Percentiles rank a stretch among this genome's conserved stretches.
phyloP scores from a whole-genome alignment of 768 basidiomycete genomes.

The Lactarius sp. region DNA sequence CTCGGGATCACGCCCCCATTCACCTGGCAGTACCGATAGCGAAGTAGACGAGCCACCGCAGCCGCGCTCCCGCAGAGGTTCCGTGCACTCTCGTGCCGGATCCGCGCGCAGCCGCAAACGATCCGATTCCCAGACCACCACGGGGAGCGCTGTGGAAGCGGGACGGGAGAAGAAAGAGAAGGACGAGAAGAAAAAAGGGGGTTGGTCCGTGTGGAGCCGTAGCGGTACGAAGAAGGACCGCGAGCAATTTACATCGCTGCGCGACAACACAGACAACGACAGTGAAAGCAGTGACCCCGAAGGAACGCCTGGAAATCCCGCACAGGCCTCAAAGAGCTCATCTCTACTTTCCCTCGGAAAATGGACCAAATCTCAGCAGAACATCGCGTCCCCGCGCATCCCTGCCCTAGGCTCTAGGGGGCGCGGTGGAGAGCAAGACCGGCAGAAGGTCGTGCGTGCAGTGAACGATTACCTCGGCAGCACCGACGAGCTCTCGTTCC shows the following conservation, averaged over 20 bases:
- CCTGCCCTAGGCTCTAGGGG: slow-evolving; percentile 33
- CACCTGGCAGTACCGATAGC: slow-evolving; percentile 2
- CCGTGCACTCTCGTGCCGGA: slow-evolving; percentile 40
- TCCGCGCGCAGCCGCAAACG: slow-evolving; percentile 51
- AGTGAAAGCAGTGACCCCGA: slow-evolving; percentile 30
- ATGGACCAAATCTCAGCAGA: slow-evolving; percentile 18
- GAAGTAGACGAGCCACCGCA: slow-evolving; percentile 11
- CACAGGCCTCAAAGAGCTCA: slow-evolving; percentile 4
- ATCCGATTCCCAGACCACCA: slow-evolving; percentile 49
- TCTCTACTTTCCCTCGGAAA: slow-evolving; percentile 24
- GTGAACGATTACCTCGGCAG: slow-evolving; percentile 71
- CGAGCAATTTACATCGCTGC: slow-evolving; percentile 54
- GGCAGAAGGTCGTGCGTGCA: slow-evolving; percentile 51
- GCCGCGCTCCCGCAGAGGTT: slow-evolving; percentile 27
- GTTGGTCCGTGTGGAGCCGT: slow-evolving; percentile 22
- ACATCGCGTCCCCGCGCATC: slow-evolving; percentile 11
- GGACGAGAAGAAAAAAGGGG: slow-evolving; percentile 58
- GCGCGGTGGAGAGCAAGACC: slow-evolving; percentile 24
- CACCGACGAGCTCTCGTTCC: slow-evolving; percentile 74
- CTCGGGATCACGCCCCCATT: slow-evolving; percentile 11
- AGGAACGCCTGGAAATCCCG: slow-evolving; percentile 31
- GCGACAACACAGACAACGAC: slow-evolving; percentile 42
- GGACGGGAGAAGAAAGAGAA: slow-evolving; percentile 37
- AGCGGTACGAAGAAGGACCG: slow-evolving; percentile 25
- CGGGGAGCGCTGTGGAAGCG: slow-evolving; percentile 35